Evolutionary conservation across 768 basidiomycete species (phyloP).

Genomic region (Vararia minispora): DNA sequence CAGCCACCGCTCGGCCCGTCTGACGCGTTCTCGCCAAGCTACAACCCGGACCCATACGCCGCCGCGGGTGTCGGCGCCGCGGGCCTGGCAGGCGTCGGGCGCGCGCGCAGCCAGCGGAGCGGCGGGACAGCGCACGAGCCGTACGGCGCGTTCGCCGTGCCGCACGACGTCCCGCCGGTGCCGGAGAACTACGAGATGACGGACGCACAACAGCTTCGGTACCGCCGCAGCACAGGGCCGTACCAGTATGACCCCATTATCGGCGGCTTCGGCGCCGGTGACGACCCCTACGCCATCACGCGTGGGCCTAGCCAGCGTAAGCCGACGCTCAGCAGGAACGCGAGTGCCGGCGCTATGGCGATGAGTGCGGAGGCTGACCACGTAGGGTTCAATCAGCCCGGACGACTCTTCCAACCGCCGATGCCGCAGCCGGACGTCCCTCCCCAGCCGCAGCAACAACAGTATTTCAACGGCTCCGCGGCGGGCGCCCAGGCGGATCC

Average conservation of each 20-base stretch:
- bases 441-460: conserved; percentile 10
- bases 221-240: background rate
- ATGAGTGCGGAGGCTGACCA: conserved; percentile 4
- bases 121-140: conserved; percentile 22
- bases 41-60: conserved; percentile 29
- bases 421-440: conserved; percentile 4
- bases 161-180: conserved; percentile 12
- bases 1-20: conserved; percentile 25
- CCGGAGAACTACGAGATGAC: conserved; percentile 16
- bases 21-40: conserved; percentile 43
- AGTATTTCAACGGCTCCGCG: conserved; percentile 19
- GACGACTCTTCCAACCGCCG: background rate
- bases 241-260: conserved; percentile 8
- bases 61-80: conserved; percentile 16
- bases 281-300: conserved; percentile 12
- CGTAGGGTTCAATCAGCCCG: conserved; percentile 1
- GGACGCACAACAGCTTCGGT: conserved; percentile 10
- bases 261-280: conserved; percentile 3
- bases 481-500: conserved; percentile 13
- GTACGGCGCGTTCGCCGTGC: conserved; percentile 29
- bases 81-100: conserved; percentile 28
- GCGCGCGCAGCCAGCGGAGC: conserved; percentile 21
- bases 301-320: conserved; percentile 2
- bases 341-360: conserved; percentile 11
- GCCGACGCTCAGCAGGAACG: conserved; percentile 10